Percentiles rank a stretch among this genome's conserved stretches.
These are phyloP conservation scores for Mycena vitilis DNA, from an alignment of 768 basidiomycete species.

Conservation along the genomic window DNA sequence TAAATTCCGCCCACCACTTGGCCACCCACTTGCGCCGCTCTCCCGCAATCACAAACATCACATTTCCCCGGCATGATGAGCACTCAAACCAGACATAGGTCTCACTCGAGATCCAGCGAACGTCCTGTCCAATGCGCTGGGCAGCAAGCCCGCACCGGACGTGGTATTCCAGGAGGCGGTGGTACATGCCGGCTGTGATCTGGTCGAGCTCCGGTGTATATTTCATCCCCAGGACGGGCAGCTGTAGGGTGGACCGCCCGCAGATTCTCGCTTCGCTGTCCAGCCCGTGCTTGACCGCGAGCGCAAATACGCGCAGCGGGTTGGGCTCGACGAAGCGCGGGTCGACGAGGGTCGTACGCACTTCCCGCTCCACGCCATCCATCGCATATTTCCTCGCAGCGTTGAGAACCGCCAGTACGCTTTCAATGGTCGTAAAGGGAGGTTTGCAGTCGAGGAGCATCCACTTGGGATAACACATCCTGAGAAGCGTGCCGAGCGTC, in stretches of 20 bases:
- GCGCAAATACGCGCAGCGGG: constrained; percentile 39
- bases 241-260: constrained; percentile 36
- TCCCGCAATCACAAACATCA: constrained; percentile 28
- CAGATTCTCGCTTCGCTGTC: constrained; percentile 34
- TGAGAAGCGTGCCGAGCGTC: constrained; percentile 15
- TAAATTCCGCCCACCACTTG: constrained; percentile 40
- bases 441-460: constrained; percentile 24
- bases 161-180: constrained; percentile 48
- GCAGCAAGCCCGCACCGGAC: constrained; percentile 40
- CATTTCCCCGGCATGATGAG: constrained; percentile 27
- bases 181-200: constrained; percentile 44
- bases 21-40: constrained; percentile 30
- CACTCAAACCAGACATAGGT: constrained; percentile 36
- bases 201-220: constrained; percentile 47
- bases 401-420: constrained; percentile 29
- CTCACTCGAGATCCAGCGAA: constrained; percentile 37
- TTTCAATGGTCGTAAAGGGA: constrained; percentile 16
- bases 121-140: constrained; percentile 25
- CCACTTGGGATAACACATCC: constrained; percentile 19
- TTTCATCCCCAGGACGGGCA: constrained; percentile 32
- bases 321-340: constrained; percentile 32
- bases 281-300: constrained; percentile 32
- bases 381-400: constrained; percentile 43
- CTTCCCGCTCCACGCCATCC: constrained; percentile 35
- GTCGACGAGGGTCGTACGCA: constrained; percentile 30